Evolutionary conservation across 805 yeast genomes (phyloP).

Genomic region (Kodamaea hsintzibuensis): DNA sequence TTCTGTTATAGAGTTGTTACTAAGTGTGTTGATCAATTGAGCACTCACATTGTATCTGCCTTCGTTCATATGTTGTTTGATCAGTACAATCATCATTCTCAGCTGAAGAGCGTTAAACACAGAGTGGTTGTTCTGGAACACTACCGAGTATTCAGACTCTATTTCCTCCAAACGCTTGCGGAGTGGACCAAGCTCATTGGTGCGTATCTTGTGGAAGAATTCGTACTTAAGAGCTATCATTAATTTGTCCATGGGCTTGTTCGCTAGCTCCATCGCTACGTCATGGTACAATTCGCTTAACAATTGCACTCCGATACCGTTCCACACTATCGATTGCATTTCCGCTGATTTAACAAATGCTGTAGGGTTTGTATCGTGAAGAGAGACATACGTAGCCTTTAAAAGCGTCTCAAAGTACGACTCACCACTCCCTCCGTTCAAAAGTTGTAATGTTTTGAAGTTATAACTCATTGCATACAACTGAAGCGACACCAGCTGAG

Average conservation of each 20-base stretch:
- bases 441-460: slow-evolving; percentile 57
- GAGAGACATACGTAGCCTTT: slow-evolving; percentile 55
- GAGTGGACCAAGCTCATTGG: background rate
- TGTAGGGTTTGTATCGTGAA: slow-evolving; percentile 44
- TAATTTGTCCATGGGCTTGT: slow-evolving; percentile 37
- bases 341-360: slow-evolving; percentile 50
- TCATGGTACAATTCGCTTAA: slow-evolving; percentile 50
- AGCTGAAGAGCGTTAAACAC: slow-evolving; percentile 44
- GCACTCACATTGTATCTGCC: slow-evolving; percentile 38
- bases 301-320: slow-evolving; percentile 48
- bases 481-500: slow-evolving; percentile 49
- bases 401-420: slow-evolving; percentile 55
- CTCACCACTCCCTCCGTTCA: slow-evolving; percentile 51
- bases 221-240: slow-evolving; percentile 42
- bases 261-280: slow-evolving; percentile 44
- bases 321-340: slow-evolving; percentile 50
- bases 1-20: slow-evolving; percentile 30
- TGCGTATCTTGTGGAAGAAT: slow-evolving; percentile 13
- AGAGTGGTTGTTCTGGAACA: slow-evolving; percentile 24
- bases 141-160: background rate
- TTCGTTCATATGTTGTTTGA: slow-evolving; percentile 37
- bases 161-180: background rate
- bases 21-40: slow-evolving; percentile 31
- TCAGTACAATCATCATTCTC: slow-evolving; percentile 39
- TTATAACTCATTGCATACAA: slow-evolving; percentile 64